Evolutionary conservation across 2,329 filamentous ascomycete genomes (phyloP).

Genomic region (Neophaeococcomyces aloes): DNA sequence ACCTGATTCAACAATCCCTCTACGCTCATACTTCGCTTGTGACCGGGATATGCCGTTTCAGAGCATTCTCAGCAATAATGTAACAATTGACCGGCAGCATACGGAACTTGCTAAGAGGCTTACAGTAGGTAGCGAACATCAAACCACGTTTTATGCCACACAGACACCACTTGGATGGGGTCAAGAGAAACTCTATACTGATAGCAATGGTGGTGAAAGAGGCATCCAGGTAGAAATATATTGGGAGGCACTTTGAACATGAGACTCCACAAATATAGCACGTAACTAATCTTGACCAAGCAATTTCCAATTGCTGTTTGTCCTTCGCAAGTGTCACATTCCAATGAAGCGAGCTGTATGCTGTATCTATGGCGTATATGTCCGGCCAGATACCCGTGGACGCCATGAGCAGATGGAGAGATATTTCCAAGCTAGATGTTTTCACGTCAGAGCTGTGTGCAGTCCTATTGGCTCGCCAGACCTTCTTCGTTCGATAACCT

Average conservation of each 20-base stretch:
- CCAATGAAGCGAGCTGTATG: too few relatives aligned
- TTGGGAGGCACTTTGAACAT: slow-evolving; percentile 14
- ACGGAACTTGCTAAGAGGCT: not conserved
- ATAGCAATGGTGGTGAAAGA: slow-evolving; percentile 14
- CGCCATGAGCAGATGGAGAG: too few relatives aligned
- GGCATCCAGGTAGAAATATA: slow-evolving; percentile 17
- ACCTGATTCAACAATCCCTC: not conserved
- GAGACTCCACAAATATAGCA: too few relatives aligned
- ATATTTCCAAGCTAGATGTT: too few relatives aligned
- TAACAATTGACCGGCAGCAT: not conserved
- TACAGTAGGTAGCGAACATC: slow-evolving; percentile 1
- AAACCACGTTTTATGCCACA: slow-evolving; percentile 16
- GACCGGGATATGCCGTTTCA: not conserved
- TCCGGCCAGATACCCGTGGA: too few relatives aligned
- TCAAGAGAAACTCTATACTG: slow-evolving; percentile 17
- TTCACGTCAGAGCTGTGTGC: too few relatives aligned
- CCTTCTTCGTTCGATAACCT: too few relatives aligned
- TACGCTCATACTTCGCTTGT: slow-evolving; percentile 2
- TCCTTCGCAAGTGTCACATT: too few relatives aligned
- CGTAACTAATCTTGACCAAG: too few relatives aligned
- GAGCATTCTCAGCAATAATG: slow-evolving; percentile 6
- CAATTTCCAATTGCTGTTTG: too few relatives aligned
- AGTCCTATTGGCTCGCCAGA: too few relatives aligned
- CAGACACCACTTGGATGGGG: slow-evolving; percentile 13
- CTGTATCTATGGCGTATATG: too few relatives aligned